phyloP scores from a whole-genome alignment of 768 basidiomycete species.

The Suillus luteus region DNA sequence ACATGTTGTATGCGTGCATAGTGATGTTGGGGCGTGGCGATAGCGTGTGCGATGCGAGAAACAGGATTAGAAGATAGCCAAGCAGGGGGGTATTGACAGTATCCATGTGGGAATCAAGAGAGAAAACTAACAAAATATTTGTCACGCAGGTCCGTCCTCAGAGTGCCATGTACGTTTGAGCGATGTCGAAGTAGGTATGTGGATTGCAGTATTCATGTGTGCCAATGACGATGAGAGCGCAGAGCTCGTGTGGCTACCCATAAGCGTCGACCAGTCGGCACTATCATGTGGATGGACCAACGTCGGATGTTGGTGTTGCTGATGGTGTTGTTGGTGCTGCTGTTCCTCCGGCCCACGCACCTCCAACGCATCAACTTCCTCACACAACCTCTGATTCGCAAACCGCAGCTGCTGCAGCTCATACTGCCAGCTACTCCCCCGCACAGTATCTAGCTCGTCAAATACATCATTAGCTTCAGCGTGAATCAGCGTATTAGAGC shows the following conservation, averaged over 20 bases:
- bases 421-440: conserved; percentile 90
- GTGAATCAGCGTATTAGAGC: conserved; percentile 17
- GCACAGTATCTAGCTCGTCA: conserved; percentile 64
- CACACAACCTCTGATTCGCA: conserved; percentile 62
- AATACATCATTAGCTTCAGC: conserved; percentile 52
- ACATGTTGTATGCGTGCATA: conserved; percentile 2
- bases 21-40: neutral
- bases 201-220: conserved; percentile 19
- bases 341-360: conserved; percentile 7
- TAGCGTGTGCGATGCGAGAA: conserved; percentile 6
- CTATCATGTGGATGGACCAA: conserved; percentile 5
- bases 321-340: conserved; percentile 5
- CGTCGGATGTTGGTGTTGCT: conserved; percentile 15
- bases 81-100: conserved; percentile 2
- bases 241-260: conserved; percentile 13
- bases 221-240: conserved; percentile 32
- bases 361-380: conserved; percentile 54
- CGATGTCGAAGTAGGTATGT: conserved; percentile 18
- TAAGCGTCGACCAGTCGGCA: neutral
- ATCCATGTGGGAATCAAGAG: conserved; percentile 5
- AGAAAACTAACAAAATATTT: neutral
- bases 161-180: conserved; percentile 32
- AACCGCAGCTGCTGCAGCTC: conserved; percentile 84
- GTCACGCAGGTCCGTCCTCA: conserved; percentile 17
- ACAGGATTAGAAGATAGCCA: neutral